Percentiles rank a stretch among this genome's conserved stretches.
phyloP scores from a whole-genome alignment of 345 rosid species.

The Eutrema japonicum region DNA sequence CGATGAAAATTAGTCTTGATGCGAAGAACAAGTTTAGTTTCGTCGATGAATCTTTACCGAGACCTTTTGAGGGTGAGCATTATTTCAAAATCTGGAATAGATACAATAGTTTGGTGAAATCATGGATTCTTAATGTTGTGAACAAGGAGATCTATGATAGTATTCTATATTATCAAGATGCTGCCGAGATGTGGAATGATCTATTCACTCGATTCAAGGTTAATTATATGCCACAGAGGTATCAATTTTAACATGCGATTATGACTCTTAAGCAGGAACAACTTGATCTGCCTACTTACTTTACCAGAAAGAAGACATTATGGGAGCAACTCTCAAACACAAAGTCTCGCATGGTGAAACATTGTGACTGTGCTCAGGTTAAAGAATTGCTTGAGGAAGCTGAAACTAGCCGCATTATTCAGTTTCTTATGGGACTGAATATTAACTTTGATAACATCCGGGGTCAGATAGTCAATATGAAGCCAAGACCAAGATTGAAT shows the following conservation, averaged over 20 bases:
- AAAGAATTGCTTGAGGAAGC: too few relatives aligned
- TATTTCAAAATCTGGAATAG: not conserved
- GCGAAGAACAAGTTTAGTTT: not conserved
- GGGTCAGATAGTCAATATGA: not conserved
- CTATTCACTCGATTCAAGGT: not conserved
- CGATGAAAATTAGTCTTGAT: not conserved
- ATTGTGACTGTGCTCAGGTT: too few relatives aligned
- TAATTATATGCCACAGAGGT: not conserved
- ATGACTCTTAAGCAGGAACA: too few relatives aligned
- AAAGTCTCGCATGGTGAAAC: too few relatives aligned
- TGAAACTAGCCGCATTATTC: too few relatives aligned
- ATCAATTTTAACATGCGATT: not conserved
- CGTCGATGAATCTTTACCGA: not conserved
- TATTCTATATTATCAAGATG: not conserved
- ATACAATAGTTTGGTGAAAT: not conserved
- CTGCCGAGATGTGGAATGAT: not conserved
- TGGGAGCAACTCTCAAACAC: too few relatives aligned
- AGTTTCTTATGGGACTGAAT: too few relatives aligned
- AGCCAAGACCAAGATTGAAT: not conserved
- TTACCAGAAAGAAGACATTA: too few relatives aligned
- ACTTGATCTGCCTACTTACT: too few relatives aligned
- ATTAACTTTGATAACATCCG: not conserved
- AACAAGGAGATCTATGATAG: not conserved
- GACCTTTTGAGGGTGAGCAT: not conserved
- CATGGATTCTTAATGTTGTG: not conserved